A percentile compares a stretch with the other conserved stretches of the same genome.
These are phyloP conservation scores for Solanum tarijense DNA, from an alignment of 257 asterid genomes.

Conservation along the genomic window DNA sequence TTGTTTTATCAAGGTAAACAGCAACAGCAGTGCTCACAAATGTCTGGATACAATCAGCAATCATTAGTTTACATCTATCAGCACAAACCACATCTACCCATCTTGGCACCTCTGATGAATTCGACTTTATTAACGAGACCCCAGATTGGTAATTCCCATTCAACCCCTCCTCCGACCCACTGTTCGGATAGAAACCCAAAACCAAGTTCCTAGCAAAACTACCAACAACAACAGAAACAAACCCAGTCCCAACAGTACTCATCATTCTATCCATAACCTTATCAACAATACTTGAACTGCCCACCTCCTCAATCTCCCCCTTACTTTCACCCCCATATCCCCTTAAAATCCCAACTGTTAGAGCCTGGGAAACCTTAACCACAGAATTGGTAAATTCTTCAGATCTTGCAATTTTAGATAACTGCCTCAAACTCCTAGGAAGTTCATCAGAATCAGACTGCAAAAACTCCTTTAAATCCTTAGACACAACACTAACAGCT, in stretches of 20 bases:
- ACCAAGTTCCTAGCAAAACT: slow-evolving; percentile 85
- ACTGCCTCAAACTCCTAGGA: slow-evolving; percentile 78
- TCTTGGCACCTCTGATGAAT: slow-evolving; percentile 23
- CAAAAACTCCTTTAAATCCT: slow-evolving; percentile 82
- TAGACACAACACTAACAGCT: slow-evolving; percentile 47
- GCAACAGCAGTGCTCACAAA: slow-evolving; percentile 84
- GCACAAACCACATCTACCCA: slow-evolving; percentile 52
- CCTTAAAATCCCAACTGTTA: slow-evolving; percentile 60
- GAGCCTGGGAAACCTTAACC: slow-evolving; percentile 40
- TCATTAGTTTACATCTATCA: slow-evolving; percentile 51
- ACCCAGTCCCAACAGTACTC: slow-evolving; percentile 77
- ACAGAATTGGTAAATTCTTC: slow-evolving; percentile 49
- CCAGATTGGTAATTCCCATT: slow-evolving; percentile 18
- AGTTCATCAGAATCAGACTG: slow-evolving; percentile 74
- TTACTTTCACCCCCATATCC: slow-evolving; percentile 36
- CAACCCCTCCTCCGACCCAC: slow-evolving; percentile 20
- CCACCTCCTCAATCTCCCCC: slow-evolving; percentile 31
- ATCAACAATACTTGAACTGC: slow-evolving; percentile 30
- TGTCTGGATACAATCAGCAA: slow-evolving; percentile 69
- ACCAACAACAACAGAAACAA: slow-evolving; percentile 69
- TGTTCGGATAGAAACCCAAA: slow-evolving; percentile 45
- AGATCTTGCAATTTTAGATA: slow-evolving; percentile 66
- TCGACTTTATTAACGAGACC: slow-evolving; percentile 7
- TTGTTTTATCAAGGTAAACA: slow-evolving; percentile 85
- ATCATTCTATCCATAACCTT: slow-evolving; percentile 64